Percentiles rank a stretch among this genome's conserved stretches.
Conservation (phyloP, 305 asterid genomes). For the Fraxinus ornus region DNA sequence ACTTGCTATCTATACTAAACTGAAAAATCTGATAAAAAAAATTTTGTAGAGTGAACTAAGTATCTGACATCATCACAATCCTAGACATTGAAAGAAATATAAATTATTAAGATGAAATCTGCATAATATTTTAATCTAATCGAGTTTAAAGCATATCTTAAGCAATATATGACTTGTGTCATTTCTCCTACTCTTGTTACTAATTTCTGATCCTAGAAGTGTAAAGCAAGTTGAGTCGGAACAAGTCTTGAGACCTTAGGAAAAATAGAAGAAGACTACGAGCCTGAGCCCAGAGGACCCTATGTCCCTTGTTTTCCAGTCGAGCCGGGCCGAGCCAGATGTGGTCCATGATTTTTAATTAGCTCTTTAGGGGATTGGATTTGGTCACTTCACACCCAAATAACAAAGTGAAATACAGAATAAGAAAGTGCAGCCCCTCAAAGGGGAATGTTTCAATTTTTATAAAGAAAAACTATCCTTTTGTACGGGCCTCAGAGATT, state of each 20-base stretch:
- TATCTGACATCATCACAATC: conserved; percentile 35
- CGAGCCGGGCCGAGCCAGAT: not conserved
- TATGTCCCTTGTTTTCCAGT: not conserved
- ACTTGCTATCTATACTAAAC: not conserved
- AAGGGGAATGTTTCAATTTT: conserved; percentile 41
- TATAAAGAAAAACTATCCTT: conserved; percentile 34
- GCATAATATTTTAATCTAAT: not conserved
- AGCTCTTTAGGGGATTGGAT: not conserved
- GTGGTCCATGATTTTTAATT: not conserved
- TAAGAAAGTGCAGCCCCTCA: not conserved
- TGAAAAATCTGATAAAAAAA: not conserved
- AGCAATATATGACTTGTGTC: conserved; percentile 14
- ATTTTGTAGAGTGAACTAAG: not conserved
- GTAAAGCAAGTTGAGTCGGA: not conserved
- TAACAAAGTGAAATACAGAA: conserved; percentile 22
- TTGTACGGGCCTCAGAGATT: conserved; percentile 37
- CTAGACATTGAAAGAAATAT: conserved; percentile 14
- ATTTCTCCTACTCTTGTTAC: no score
- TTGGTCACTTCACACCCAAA: conserved; percentile 19
- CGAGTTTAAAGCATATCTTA: conserved; percentile 4
- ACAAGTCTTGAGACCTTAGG: not conserved
- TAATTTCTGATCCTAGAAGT: not conserved
- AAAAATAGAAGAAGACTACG: not conserved
- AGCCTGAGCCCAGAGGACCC: not conserved
- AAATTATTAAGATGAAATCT: conserved; percentile 19